Percentiles rank a stretch among this genome's conserved stretches.
These are phyloP conservation scores for Colletotrichum sp. DNA, from an alignment of 2,329 filamentous ascomycete genomes.

Conservation along the genomic window DNA sequence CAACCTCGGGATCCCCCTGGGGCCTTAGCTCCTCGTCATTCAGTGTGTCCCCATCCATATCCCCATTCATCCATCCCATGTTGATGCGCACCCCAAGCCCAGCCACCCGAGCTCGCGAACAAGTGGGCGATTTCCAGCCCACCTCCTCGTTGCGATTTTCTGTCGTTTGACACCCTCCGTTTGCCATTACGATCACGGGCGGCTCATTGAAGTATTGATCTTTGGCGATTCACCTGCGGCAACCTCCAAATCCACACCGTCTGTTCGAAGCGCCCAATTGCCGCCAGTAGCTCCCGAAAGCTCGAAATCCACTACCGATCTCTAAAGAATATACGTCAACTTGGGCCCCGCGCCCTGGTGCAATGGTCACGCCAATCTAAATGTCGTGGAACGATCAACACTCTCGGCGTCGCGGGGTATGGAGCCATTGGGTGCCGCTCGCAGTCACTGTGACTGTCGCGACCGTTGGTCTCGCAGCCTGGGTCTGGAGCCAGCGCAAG, in stretches of 20 bases:
- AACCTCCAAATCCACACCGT: background rate
- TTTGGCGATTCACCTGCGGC: background rate
- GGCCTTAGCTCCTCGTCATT: conserved; percentile 8
- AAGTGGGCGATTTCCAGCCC: conserved; percentile 15
- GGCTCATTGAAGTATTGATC: background rate
- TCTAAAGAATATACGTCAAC: background rate
- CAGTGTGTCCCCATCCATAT: background rate
- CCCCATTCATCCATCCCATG: background rate
- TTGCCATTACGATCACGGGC: background rate
- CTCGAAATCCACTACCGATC: background rate
- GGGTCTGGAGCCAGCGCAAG: conserved; percentile 90
- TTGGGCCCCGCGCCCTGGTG: conserved; percentile 11
- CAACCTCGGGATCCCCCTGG: conserved; percentile 22
- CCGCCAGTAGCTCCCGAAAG: background rate
- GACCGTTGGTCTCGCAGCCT: conserved; percentile 84
- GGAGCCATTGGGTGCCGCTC: conserved; percentile 89
- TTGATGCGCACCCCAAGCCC: conserved; percentile 17
- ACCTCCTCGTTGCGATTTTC: background rate
- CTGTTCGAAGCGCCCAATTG: background rate
- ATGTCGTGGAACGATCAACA: conserved; percentile 71
- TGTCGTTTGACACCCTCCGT: background rate
- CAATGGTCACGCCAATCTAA: conserved; percentile 32
- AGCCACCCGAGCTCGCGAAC: conserved; percentile 19
- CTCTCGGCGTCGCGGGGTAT: conserved; percentile 63
- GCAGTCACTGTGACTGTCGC: conserved; percentile 87